Conservation (phyloP, 2,329 filamentous ascomycete species). For the Talaromyces amestolkiae region DNA sequence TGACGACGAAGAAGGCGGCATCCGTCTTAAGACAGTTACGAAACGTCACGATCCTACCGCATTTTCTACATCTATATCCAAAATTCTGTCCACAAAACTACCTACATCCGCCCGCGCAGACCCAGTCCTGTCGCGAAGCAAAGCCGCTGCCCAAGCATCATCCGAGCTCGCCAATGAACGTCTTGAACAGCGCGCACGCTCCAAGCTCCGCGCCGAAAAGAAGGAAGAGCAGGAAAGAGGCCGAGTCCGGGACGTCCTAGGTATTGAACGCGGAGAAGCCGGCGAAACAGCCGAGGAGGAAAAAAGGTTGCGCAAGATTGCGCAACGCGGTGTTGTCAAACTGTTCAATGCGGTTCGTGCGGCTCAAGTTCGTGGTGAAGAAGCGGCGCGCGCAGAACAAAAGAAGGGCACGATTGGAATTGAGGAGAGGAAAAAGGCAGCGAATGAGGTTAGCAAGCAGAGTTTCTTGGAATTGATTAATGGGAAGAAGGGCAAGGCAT, state of each 20-base stretch:
- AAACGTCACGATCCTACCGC: conserved; percentile 91
- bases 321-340: conserved; percentile 90
- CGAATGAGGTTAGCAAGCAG: conserved; percentile 95
- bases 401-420: conserved; percentile 75
- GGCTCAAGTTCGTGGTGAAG: conserved; percentile 82
- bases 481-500: conserved; percentile 52
- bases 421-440: conserved; percentile 75
- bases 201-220: conserved; percentile 77
- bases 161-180: conserved; percentile 71
- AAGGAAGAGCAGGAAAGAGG: conserved; percentile 78
- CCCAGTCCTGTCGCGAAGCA: conserved; percentile 84
- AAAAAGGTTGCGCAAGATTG: conserved; percentile 77
- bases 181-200: conserved; percentile 76
- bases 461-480: conserved; percentile 86
- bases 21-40: conserved; percentile 38
- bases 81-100: conserved; percentile 87
- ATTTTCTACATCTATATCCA: conserved; percentile 89
- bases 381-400: conserved; percentile 65
- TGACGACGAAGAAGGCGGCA: conserved; percentile 34
- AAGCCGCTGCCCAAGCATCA: conserved; percentile 68
- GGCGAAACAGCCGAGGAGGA: conserved; percentile 66
- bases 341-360: conserved; percentile 93
- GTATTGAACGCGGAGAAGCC: conserved; percentile 54
- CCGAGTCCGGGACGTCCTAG: conserved; percentile 80
- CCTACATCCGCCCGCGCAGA: conserved; percentile 77